These are phyloP conservation scores for Zoysia matrella DNA, from an alignment of 202 grass and related monocot genomes.

Conservation along the genomic window DNA sequence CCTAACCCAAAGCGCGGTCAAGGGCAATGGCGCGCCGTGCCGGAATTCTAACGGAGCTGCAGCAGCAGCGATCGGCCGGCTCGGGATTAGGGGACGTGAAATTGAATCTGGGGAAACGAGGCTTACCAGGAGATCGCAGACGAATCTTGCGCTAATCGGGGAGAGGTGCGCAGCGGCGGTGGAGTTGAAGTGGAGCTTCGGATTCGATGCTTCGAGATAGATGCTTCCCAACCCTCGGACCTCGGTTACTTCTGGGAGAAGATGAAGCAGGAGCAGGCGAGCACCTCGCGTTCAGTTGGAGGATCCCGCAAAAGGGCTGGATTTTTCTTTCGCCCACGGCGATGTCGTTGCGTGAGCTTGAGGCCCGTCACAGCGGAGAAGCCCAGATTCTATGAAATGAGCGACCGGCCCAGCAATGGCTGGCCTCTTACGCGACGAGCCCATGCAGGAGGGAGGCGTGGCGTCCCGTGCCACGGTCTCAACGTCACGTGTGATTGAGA, in stretches of 20 bases:
- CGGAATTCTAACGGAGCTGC: background rate
- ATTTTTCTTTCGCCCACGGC: too few species aligned
- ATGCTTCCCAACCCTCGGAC: background rate
- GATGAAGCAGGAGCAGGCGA: background rate
- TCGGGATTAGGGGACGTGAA: background rate
- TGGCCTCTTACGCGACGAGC: background rate
- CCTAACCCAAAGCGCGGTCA: background rate
- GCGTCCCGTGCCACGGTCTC: too few species aligned
- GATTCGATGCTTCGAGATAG: slow-evolving; percentile 4
- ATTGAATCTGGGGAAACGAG: background rate
- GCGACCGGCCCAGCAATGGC: background rate
- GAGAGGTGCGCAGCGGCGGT: too few species aligned
- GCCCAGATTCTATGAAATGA: too few species aligned
- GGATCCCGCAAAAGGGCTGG: background rate
- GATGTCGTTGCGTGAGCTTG: background rate
- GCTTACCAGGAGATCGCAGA: slow-evolving; percentile 7
- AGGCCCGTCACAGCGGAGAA: background rate
- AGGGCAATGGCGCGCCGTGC: background rate
- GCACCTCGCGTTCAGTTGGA: background rate
- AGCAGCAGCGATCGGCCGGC: background rate
- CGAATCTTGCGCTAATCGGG: background rate
- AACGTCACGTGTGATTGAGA: background rate
- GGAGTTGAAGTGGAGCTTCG: background rate
- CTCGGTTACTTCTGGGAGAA: slow-evolving; percentile 18
- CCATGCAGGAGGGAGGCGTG: background rate